phyloP scores from a whole-genome alignment of 2,329 filamentous ascomycete species.

The Coniochaeta ligniaria region DNA sequence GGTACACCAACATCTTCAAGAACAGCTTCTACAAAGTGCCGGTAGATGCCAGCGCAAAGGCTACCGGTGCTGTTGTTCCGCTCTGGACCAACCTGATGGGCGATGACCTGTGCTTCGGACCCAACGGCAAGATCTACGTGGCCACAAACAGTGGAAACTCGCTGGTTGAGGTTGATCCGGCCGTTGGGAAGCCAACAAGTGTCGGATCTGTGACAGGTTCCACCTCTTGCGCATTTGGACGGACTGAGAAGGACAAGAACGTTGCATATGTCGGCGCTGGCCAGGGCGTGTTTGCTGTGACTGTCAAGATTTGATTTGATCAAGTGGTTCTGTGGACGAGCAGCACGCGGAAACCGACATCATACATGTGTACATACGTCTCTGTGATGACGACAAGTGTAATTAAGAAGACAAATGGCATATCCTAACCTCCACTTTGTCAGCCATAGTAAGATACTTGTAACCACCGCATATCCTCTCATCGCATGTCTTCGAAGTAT shows the following conservation, averaged over 20 bases:
- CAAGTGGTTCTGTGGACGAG: too few relatives aligned
- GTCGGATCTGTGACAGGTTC: conserved; percentile 18
- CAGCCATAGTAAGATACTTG: too few relatives aligned
- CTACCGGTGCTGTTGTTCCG: conserved; percentile 16
- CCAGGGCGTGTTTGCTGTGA: conserved; percentile 17
- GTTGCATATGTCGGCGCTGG: conserved; percentile 20
- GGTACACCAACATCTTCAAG: conserved; percentile 27
- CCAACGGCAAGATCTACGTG: conserved; percentile 22
- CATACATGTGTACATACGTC: too few relatives aligned
- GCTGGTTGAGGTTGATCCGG: conserved; percentile 22
- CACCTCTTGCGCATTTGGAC: conserved; percentile 21
- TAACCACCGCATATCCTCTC: too few relatives aligned
- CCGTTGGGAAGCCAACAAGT: conserved; percentile 14
- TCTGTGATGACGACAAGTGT: too few relatives aligned
- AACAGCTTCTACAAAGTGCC: conserved; percentile 25
- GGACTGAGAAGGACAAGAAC: conserved; percentile 19
- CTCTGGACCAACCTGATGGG: conserved; percentile 25
- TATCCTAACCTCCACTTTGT: too few relatives aligned
- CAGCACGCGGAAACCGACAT: too few relatives aligned
- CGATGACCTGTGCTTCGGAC: conserved; percentile 23
- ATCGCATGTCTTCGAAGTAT: too few relatives aligned
- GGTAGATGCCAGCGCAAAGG: conserved; percentile 19
- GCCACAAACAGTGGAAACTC: conserved; percentile 21
- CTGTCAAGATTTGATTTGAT: conserved; percentile 3
- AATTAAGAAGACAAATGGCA: too few relatives aligned